Percentiles rank a stretch among this genome's conserved stretches.
Evolutionary conservation across 768 basidiomycete species (phyloP).

Genomic region (Mycena venus): DNA sequence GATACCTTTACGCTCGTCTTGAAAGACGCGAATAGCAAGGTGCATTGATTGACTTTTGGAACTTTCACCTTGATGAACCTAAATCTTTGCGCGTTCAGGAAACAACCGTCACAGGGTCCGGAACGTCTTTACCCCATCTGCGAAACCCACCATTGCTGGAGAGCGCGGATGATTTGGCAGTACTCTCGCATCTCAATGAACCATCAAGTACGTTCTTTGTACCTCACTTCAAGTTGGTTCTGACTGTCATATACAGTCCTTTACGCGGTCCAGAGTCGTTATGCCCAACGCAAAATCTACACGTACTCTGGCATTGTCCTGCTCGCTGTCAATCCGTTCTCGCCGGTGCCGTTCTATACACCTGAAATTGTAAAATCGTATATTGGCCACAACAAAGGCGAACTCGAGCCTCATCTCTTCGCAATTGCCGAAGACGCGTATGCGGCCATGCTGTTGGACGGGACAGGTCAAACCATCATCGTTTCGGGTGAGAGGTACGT

Average conservation of each 20-base stretch:
- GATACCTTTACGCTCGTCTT: slow-evolving; percentile 87
- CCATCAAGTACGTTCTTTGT: slow-evolving; percentile 79
- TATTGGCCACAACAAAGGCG: slow-evolving; percentile 90
- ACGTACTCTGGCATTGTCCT: slow-evolving; percentile 99
- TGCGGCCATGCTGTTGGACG: slow-evolving; percentile 94
- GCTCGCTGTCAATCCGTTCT: slow-evolving; percentile 98
- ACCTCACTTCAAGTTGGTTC: background rate
- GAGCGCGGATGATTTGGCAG: slow-evolving; percentile 99
- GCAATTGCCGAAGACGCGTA: slow-evolving; percentile 99
- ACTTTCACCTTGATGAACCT: slow-evolving; percentile 3
- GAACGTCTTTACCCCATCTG: slow-evolving; percentile 84
- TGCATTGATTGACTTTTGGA: background rate
- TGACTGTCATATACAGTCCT: slow-evolving; percentile 68
- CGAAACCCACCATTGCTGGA: slow-evolving; percentile 97
- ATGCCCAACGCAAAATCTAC: slow-evolving; percentile 96
- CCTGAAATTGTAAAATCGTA: slow-evolving; percentile 98
- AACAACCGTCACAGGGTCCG: slow-evolving; percentile 80
- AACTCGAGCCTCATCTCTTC: slow-evolving; percentile 97
- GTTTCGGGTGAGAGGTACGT: slow-evolving; percentile 96
- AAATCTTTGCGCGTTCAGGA: slow-evolving; percentile 63
- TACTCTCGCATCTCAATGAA: slow-evolving; percentile 97
- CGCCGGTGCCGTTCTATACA: slow-evolving; percentile 95
- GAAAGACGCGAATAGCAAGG: slow-evolving; percentile 93
- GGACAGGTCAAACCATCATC: slow-evolving; percentile 97
- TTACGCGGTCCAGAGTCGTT: slow-evolving; percentile 96